A percentile compares a stretch with the other conserved stretches of the same genome.
Evolutionary conservation across 108 stramenopile species (phyloP).

Genomic region (Mediolabrus comicus): DNA sequence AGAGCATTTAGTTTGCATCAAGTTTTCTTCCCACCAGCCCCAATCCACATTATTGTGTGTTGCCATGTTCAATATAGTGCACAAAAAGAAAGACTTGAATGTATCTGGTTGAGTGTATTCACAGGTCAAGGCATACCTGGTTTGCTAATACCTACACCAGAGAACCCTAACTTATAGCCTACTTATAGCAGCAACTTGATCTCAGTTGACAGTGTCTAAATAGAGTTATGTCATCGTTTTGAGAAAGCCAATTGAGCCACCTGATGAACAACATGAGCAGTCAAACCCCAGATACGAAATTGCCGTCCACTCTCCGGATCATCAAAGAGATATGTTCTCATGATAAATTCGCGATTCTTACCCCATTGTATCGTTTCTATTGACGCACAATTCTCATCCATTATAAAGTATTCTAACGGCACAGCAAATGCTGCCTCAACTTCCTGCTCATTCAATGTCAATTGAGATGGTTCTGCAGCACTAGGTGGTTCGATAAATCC

Average conservation of each 20-base stretch:
- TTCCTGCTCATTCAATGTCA: conserved; percentile 50
- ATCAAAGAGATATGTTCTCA: conserved; percentile 52
- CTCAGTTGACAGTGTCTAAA: neutral
- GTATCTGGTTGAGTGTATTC: neutral
- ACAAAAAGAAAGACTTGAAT: neutral
- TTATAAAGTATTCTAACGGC: conserved; percentile 51
- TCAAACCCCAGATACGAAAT: conserved; percentile 68
- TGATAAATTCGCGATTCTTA: conserved; percentile 38
- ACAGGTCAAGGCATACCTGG: neutral
- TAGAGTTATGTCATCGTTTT: neutral
- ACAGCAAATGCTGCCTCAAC: conserved; percentile 71
- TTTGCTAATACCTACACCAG: neutral
- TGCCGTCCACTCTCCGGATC: conserved; percentile 10
- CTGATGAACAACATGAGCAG: conserved; percentile 59
- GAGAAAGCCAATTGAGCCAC: conserved; percentile 47
- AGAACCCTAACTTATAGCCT: too few relatives aligned
- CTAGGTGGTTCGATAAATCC: conserved; percentile 23
- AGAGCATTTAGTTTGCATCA: neutral
- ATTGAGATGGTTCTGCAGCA: conserved; percentile 35
- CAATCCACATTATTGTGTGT: neutral
- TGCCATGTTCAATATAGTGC: neutral
- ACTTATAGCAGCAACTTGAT: neutral
- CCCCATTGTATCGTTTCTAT: conserved; percentile 30
- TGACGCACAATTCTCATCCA: conserved; percentile 23
- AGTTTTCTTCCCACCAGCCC: neutral